phyloP scores from a whole-genome alignment of 2,329 filamentous ascomycete species.

The Aspergillus puulaauensis region DNA sequence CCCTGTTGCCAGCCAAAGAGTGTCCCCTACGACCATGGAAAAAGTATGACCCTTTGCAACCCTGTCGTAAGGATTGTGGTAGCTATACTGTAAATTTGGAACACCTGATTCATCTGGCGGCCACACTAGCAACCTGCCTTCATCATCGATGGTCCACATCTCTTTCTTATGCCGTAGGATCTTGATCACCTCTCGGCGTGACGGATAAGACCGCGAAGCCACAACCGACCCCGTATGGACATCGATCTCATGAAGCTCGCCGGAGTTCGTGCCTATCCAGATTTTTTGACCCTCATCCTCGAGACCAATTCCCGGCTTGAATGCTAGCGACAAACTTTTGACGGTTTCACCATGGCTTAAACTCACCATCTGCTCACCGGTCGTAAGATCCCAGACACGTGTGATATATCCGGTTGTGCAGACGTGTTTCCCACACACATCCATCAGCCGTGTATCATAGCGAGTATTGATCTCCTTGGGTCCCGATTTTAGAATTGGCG shows the following conservation, averaged over 20 bases:
- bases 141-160: conserved; percentile 91
- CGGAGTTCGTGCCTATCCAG: conserved; percentile 87
- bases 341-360: conserved; percentile 80
- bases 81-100: conserved; percentile 72
- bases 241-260: conserved; percentile 88
- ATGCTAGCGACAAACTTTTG: conserved; percentile 76
- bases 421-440: conserved; percentile 82
- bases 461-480: conserved; percentile 76
- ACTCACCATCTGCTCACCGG: conserved; percentile 78
- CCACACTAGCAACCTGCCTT: conserved; percentile 85
- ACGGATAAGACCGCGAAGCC: conserved; percentile 70
- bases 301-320: conserved; percentile 77
- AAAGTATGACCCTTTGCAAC: conserved; percentile 80
- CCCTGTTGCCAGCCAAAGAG: conserved; percentile 83
- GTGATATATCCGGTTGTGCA: conserved; percentile 87
- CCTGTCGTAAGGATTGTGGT: conserved; percentile 67
- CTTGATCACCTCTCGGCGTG: conserved; percentile 74
- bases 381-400: conserved; percentile 80
- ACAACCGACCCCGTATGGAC: conserved; percentile 71
- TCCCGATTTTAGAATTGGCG: conserved; percentile 71
- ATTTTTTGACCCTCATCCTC: conserved; percentile 77
- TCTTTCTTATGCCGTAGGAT: conserved; percentile 86
- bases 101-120: conserved; percentile 70
- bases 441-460: conserved; percentile 82
- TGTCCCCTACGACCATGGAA: conserved; percentile 80